Evolutionary conservation across 192 early-diverging fungal genomes (phyloP).

Genomic region (Coemansia sp.): DNA sequence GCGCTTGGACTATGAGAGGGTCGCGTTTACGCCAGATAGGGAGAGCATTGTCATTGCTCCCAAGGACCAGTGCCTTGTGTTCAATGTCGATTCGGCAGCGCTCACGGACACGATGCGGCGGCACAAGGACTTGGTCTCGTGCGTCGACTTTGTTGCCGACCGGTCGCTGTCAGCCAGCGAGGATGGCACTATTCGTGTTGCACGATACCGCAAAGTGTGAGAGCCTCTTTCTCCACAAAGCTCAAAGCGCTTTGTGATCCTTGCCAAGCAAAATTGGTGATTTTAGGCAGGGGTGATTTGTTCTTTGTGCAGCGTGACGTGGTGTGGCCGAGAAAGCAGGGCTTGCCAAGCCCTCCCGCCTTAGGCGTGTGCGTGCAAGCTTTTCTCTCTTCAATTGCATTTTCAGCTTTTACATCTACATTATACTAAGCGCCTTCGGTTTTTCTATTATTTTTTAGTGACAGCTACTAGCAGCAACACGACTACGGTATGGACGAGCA

Average conservation of each 20-base stretch:
- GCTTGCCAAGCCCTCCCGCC: slow-evolving; percentile 6
- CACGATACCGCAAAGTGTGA: slow-evolving; percentile 45
- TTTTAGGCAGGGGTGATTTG: not conserved
- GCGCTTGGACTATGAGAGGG: slow-evolving; percentile 37
- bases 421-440: not conserved
- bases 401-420: not conserved
- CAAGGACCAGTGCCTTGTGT: slow-evolving; percentile 42
- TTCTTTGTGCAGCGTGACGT: not conserved
- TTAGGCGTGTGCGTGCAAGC: not conserved
- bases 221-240: not conserved
- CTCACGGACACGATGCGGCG: slow-evolving; percentile 45
- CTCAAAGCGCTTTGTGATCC: not conserved
- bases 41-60: slow-evolving; percentile 47
- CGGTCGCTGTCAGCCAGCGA: slow-evolving; percentile 47
- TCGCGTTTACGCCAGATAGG: slow-evolving; percentile 47
- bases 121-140: slow-evolving; percentile 49
- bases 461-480: not conserved
- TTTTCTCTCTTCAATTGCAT: slow-evolving; percentile 1
- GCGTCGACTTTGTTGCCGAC: slow-evolving; percentile 47
- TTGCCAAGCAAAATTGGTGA: not conserved
- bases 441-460: not conserved
- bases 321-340: too few relatives aligned
- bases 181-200: slow-evolving; percentile 52
- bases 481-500: slow-evolving; percentile 54
- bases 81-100: slow-evolving; percentile 50